phyloP scores from a whole-genome alignment of 306 rosid genomes.

The Sesbania bispinosa region DNA sequence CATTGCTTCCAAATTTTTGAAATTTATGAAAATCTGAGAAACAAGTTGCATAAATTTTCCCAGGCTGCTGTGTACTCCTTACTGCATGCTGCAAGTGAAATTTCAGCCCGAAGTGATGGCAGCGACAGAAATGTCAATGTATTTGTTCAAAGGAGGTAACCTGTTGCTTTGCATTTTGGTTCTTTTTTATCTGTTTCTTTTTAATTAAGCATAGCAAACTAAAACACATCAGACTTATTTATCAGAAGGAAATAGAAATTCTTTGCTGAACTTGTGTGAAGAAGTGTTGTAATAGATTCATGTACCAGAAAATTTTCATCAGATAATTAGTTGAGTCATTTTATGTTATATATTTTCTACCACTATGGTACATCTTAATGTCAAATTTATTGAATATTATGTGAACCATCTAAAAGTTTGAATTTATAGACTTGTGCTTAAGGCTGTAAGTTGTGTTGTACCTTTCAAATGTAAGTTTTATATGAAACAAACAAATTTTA shows the following conservation, averaged over 20 bases:
- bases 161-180: slow-evolving; percentile 21
- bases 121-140: slow-evolving; percentile 70
- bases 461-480: slow-evolving; percentile 18
- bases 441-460: slow-evolving; percentile 13
- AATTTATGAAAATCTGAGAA: slow-evolving; percentile 29
- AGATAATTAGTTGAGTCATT: background rate
- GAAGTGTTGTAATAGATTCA: slow-evolving; percentile 17
- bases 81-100: slow-evolving; percentile 84
- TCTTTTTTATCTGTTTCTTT: slow-evolving; percentile 16
- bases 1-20: background rate
- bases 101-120: slow-evolving; percentile 67
- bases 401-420: background rate
- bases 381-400: background rate
- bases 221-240: slow-evolving; percentile 5
- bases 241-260: slow-evolving; percentile 15
- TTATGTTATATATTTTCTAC: background rate
- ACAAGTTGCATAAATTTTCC: slow-evolving; percentile 30
- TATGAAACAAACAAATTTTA: background rate
- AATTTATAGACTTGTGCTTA: background rate
- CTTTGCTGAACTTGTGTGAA: slow-evolving; percentile 9
- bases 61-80: slow-evolving; percentile 92
- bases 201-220: background rate
- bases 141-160: slow-evolving; percentile 84
- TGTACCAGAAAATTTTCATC: background rate
- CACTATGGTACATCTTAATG: background rate